Evolutionary conservation across 148 eudicot species (phyloP).

Genomic region (Rhododendron molle): DNA sequence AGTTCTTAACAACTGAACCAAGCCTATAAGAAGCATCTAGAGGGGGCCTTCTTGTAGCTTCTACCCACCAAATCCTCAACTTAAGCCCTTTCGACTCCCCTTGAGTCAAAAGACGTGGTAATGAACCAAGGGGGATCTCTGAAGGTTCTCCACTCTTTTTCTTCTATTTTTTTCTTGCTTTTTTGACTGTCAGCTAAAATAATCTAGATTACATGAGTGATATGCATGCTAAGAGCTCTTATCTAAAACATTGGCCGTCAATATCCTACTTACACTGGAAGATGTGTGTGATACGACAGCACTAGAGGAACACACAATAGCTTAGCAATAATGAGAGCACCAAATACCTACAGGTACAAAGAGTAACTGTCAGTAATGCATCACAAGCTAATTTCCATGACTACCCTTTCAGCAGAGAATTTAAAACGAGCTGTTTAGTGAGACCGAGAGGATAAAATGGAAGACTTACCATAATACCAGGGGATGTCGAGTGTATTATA

Average conservation of each 20-base stretch:
- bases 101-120: background rate
- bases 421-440: background rate
- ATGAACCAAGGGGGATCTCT: background rate
- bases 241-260: background rate
- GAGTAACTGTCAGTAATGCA: background rate
- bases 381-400: background rate
- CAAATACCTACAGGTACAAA: conserved; percentile 61
- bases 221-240: background rate
- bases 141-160: background rate
- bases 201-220: background rate
- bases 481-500: conserved; percentile 91
- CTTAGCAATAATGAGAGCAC: conserved; percentile 88
- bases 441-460: background rate
- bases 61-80: background rate
- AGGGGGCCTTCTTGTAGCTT: background rate
- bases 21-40: background rate
- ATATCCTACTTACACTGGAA: conserved; percentile 74
- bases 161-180: background rate
- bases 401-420: background rate
- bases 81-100: background rate
- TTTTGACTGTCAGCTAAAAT: background rate
- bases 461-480: conserved; percentile 77
- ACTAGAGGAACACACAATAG: conserved; percentile 79
- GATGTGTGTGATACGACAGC: conserved; percentile 98
- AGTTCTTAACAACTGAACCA: background rate